Conservation (phyloP, 2,329 filamentous ascomycete species). For the Ceratocystis papillata region DNA sequence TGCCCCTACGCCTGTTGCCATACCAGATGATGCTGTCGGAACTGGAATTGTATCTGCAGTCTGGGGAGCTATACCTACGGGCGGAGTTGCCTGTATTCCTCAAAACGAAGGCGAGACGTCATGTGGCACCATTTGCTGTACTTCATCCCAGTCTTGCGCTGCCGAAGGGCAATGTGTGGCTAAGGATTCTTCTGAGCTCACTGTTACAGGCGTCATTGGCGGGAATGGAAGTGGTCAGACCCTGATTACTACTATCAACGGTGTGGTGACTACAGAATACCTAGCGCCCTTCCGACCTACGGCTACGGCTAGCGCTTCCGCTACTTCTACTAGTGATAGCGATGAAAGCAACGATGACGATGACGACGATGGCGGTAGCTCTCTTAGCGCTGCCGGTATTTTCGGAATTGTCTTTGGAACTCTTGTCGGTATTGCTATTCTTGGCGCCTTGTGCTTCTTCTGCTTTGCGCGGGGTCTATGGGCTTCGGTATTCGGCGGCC, state of each 20-base stretch:
- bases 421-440: slow-evolving; percentile 54
- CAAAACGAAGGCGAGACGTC: slow-evolving; percentile 44
- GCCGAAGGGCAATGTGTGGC: slow-evolving; percentile 47
- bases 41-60: slow-evolving; percentile 47
- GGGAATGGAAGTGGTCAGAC: slow-evolving; percentile 31
- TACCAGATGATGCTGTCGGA: slow-evolving; percentile 29
- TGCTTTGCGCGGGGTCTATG: slow-evolving; percentile 55
- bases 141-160: slow-evolving; percentile 56
- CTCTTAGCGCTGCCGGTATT: slow-evolving; percentile 61
- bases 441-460: slow-evolving; percentile 63
- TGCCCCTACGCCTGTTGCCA: slow-evolving; percentile 16
- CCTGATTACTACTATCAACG: slow-evolving; percentile 38
- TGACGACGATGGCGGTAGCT: slow-evolving; percentile 31
- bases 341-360: slow-evolving; percentile 36
- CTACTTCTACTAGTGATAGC: slow-evolving; percentile 38
- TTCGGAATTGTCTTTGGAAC: slow-evolving; percentile 71
- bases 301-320: slow-evolving; percentile 42
- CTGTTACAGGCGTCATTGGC: slow-evolving; percentile 29
- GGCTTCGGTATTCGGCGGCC: slow-evolving; percentile 51
- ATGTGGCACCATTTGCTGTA: slow-evolving; percentile 62
- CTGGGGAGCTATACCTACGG: slow-evolving; percentile 36
- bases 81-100: slow-evolving; percentile 41
- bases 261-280: slow-evolving; percentile 45
- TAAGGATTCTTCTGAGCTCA: slow-evolving; percentile 36
- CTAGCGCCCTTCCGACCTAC: slow-evolving; percentile 43